Evolutionary conservation across 805 yeast genomes (phyloP), one percentile per base, ranked within the genome.

Genomic region (Nakazawaea ernobii): DNA sequence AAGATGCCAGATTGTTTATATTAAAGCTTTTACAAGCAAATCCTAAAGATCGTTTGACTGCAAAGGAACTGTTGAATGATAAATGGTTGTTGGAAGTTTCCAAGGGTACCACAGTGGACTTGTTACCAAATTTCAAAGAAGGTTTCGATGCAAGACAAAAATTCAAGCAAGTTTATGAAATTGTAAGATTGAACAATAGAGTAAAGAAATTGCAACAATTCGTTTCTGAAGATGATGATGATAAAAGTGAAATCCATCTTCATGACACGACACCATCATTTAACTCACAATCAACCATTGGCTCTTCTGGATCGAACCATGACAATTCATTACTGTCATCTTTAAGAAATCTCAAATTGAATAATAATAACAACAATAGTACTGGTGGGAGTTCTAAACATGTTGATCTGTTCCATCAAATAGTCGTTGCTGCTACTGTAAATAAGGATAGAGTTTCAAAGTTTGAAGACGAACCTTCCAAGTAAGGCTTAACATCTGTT

Each of bases 71-170:
- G 46, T 63, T 88, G 52, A 52, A 71, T 4, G 90, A 89, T 66
- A 79, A 83, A 28, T 91, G 98, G 98, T 75, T 91, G 42, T 70
- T 74, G 1, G 70, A 74, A 37, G 69, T 67, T 50, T 63, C 67
- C 27, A 54, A 61, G 27, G 41, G 41, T 10, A 39, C 44, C 3
- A 57, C 55, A 36, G 69, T 75, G 39, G 95, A 92, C 66, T 77
- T 92, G 69, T 75, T 89, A 64, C 95, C 96, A 24, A 76, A 73
- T 60, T 82, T 92, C 66, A 80, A 80, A 68, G 80, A 82, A 59
- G 88, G 87, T 39, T 86, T 89, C 74, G 80, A 84, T 60, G 95
- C 96, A 30, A 88, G 86, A 60, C 74, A 77, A 58, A 90, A 86
- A 65, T 82, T 94, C 69, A 80, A 83, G 58, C 86, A 84, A 56